Evolutionary conservation across 805 yeast species (phyloP).

Genomic region (Yarrowia keelungensis): DNA sequence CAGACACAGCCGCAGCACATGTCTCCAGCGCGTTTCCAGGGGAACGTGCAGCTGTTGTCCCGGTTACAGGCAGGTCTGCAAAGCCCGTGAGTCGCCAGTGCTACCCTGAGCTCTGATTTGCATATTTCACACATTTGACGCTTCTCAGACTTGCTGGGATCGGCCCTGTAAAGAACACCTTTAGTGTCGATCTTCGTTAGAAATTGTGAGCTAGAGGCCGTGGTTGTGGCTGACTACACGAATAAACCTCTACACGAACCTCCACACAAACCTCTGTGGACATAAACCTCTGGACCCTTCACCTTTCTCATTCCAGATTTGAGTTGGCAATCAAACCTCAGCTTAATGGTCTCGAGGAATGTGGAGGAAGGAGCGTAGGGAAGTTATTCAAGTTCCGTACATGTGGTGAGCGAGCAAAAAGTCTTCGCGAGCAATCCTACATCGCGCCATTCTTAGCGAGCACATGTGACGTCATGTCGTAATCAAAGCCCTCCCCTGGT

Average conservation of each 20-base stretch:
- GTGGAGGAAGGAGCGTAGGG: not conserved
- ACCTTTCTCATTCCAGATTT: not conserved
- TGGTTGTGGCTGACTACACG: too few relatives aligned
- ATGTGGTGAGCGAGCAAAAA: too few relatives aligned
- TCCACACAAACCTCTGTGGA: too few relatives aligned
- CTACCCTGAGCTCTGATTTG: not conserved
- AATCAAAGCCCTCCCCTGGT: not conserved
- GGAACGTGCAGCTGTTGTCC: not conserved
- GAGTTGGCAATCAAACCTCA: constrained; percentile 17
- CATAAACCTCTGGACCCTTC: too few relatives aligned
- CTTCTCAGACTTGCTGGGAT: not conserved
- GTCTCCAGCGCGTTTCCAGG: constrained; percentile 5
- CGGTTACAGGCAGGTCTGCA: not conserved
- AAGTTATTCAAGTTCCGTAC: too few relatives aligned
- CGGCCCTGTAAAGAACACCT: not conserved
- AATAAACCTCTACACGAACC: too few relatives aligned
- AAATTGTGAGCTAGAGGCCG: too few relatives aligned
- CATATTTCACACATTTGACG: not conserved
- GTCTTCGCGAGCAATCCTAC: too few relatives aligned
- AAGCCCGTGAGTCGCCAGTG: too few relatives aligned
- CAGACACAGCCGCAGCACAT: not conserved
- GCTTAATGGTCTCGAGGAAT: not conserved
- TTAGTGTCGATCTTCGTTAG: too few relatives aligned
- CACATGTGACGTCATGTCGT: too few relatives aligned
- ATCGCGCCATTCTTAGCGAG: too few relatives aligned